Conservation (phyloP, 179 eudicot species). For the Vitellaria paradoxa region DNA sequence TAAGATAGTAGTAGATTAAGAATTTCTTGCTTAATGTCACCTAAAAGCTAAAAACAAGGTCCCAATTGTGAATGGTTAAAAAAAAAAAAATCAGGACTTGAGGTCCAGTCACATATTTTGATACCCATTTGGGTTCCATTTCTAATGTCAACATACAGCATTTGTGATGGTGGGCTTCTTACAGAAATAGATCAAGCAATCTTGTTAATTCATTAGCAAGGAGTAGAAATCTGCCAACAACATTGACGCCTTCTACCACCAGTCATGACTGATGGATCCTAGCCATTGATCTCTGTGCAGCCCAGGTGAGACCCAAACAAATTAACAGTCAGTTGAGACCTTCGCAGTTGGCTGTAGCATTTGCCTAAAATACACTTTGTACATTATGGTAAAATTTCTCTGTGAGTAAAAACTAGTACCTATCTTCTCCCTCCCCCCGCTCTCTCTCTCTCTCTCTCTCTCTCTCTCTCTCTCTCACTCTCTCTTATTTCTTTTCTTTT, state of each 20-base stretch:
- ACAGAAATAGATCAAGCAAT: neutral
- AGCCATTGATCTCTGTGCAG: too few species aligned
- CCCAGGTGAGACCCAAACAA: too few species aligned
- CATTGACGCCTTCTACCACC: too few species aligned
- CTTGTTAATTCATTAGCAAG: neutral
- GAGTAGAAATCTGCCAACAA: neutral
- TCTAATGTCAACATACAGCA: neutral
- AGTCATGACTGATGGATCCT: too few species aligned
- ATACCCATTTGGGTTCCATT: neutral
- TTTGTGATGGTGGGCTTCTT: neutral
- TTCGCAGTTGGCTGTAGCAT: too few species aligned
- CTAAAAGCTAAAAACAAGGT: neutral
- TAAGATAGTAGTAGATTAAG: neutral
- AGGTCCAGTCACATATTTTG: too few species aligned
- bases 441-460: too few species aligned
- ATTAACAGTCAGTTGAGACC: too few species aligned
- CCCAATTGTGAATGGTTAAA: neutral
- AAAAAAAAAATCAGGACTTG: neutral
- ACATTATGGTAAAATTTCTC: neutral
- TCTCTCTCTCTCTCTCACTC: too few species aligned
- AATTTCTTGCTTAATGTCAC: neutral
- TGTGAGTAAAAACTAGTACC: neutral
- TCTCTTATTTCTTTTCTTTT: too few species aligned
- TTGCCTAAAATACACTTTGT: neutral
- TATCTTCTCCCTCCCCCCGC: neutral